Percentiles rank a stretch among this genome's conserved stretches.
Evolutionary conservation across 345 rosid genomes (phyloP).

Genomic region (Salix caprea): DNA sequence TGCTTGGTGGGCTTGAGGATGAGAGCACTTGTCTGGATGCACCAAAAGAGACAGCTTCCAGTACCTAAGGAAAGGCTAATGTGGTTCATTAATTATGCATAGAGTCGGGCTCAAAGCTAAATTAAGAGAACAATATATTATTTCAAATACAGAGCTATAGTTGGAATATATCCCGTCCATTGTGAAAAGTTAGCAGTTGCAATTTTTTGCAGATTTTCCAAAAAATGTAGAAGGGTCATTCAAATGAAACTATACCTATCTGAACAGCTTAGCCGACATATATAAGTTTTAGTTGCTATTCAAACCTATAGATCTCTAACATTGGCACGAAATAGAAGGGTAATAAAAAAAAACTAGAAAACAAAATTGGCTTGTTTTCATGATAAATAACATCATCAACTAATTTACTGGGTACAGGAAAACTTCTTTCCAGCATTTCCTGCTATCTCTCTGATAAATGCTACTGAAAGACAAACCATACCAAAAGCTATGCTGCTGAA

Average conservation of each 20-base stretch:
- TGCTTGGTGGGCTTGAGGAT: slow-evolving; percentile 93
- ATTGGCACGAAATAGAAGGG: background rate
- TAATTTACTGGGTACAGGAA: background rate
- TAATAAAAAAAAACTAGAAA: background rate
- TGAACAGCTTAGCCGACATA: background rate
- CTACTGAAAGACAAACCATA: background rate
- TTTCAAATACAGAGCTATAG: background rate
- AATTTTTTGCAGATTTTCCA: background rate
- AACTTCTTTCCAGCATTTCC: background rate
- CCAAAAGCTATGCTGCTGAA: background rate
- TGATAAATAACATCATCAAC: background rate
- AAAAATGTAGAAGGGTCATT: background rate
- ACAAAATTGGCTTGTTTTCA: background rate
- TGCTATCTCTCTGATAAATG: background rate
- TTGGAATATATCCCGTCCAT: background rate
- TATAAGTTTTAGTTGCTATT: background rate
- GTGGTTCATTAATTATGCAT: background rate
- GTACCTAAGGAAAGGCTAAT: slow-evolving; percentile 41
- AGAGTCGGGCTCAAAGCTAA: background rate
- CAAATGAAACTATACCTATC: background rate
- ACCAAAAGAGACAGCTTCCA: slow-evolving; percentile 95
- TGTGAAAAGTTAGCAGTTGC: background rate
- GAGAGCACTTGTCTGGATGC: slow-evolving; percentile 94
- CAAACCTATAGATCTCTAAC: background rate
- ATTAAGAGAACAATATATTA: background rate